Conservation (phyloP, 495 filamentous ascomycete species). For the Lophiotrema nucula region DNA sequence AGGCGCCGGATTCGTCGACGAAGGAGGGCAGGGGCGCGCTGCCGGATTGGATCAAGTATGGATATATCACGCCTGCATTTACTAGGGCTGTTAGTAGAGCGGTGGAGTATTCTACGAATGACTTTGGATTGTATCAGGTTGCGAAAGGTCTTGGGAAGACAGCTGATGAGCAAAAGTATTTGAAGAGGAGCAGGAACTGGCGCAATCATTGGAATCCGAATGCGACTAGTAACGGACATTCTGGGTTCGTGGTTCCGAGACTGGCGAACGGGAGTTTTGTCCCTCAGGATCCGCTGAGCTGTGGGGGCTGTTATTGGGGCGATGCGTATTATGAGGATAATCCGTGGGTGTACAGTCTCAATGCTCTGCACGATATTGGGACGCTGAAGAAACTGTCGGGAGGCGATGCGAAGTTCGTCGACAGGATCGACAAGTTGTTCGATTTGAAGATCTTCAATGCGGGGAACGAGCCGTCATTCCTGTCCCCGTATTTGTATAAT, state of each 20-base stretch:
- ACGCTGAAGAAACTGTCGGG: slow-evolving; percentile 58
- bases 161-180: slow-evolving; percentile 58
- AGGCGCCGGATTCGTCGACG: slow-evolving; percentile 60
- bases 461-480: slow-evolving; percentile 70
- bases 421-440: slow-evolving; percentile 64
- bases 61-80: slow-evolving; percentile 64
- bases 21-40: slow-evolving; percentile 71
- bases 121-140: slow-evolving; percentile 64
- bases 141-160: slow-evolving; percentile 55
- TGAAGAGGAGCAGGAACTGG: slow-evolving; percentile 67
- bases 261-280: slow-evolving; percentile 53
- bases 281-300: slow-evolving; percentile 58
- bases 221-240: slow-evolving; percentile 54
- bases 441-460: slow-evolving; percentile 64
- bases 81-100: slow-evolving; percentile 63
- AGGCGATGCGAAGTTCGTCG: slow-evolving; percentile 55
- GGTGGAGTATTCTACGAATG: slow-evolving; percentile 65
- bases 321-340: slow-evolving; percentile 63
- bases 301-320: slow-evolving; percentile 69
- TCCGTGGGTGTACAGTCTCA: slow-evolving; percentile 70
- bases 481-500: slow-evolving; percentile 69
- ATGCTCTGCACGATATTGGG: slow-evolving; percentile 65
- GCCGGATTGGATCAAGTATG: slow-evolving; percentile 63
- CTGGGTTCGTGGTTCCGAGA: slow-evolving; percentile 66
- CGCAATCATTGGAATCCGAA: slow-evolving; percentile 68